Conservation (phyloP, 805 yeast genomes). For the Metschnikowia corniflorae region DNA sequence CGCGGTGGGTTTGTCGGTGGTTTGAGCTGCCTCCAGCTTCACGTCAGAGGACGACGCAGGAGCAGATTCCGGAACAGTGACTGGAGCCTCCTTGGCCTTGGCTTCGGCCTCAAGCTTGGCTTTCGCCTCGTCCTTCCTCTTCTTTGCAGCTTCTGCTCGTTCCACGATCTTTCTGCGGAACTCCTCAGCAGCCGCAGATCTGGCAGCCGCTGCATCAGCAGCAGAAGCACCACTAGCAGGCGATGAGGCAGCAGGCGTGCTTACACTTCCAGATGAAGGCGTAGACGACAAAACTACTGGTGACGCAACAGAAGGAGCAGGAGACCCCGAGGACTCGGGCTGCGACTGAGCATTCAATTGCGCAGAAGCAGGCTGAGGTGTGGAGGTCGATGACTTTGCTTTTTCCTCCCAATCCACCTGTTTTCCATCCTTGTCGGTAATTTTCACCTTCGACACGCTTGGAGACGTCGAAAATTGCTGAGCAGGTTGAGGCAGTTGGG, state of each 20-base stretch:
- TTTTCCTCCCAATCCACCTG: constrained; percentile 41
- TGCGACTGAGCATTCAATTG: constrained; percentile 6
- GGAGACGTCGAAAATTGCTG: constrained; percentile 14
- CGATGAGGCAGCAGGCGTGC: background rate
- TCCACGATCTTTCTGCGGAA: constrained; percentile 35
- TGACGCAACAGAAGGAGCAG: constrained; percentile 12
- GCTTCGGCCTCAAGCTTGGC: constrained; percentile 12
- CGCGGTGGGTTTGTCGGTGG: constrained; percentile 9
- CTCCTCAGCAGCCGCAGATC: constrained; percentile 30
- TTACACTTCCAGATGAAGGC: constrained; percentile 12
- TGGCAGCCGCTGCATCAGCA: constrained; percentile 14
- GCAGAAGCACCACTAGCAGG: constrained; percentile 19
- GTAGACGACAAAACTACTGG: background rate
- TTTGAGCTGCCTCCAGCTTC: constrained; percentile 1
- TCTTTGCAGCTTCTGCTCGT: constrained; percentile 21
- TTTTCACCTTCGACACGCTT: constrained; percentile 28
- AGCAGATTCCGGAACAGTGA: background rate
- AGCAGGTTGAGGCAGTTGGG: constrained; percentile 18
- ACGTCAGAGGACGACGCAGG: constrained; percentile 17
- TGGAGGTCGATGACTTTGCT: constrained; percentile 27
- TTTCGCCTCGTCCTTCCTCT: constrained; percentile 17
- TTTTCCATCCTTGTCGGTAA: constrained; percentile 43
- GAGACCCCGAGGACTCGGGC: constrained; percentile 10
- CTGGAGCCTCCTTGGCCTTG: constrained; percentile 9
- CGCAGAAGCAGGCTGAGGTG: constrained; percentile 35